Evolutionary conservation across 805 yeast species (phyloP), one percentile per base, ranked within the genome.

Genomic region (Yarrowia divulgata): DNA sequence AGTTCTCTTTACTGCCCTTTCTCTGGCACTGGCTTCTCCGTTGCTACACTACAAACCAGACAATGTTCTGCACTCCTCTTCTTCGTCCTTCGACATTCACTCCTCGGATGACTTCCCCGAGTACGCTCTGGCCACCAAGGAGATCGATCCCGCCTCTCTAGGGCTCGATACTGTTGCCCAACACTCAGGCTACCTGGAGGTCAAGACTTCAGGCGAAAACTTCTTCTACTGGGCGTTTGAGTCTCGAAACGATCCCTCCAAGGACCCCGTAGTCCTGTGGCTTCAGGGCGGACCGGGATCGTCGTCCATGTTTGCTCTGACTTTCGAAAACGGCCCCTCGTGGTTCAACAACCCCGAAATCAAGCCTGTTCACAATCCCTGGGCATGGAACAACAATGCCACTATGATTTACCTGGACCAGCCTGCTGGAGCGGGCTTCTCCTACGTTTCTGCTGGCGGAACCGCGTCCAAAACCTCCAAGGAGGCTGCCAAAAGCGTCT

Each of bases 221-320:
- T 87, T 91, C 77, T 90, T 90, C 80, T 84, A 81, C 73, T 83
- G 93, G 92, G 88, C 87, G 74, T 91, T 91, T 74, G 96, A 90
- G 78, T 87, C 92, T 70, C 85, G 94, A 83, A 88, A 88, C 77
- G 91, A 89, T 77, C 95, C 96, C 4, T 79, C 80, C 70, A 90
- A 82, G 70, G 97, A 90, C 78, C 97, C 97, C 0, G 81, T 90
- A 46, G 83, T 91, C 67, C 81, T 91, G 73, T 90, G 95, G 94
- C 82, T 90, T 75, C 90, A 90, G 76, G 96, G 96, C 71, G 96
- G 96, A 3, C 96, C 96, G 55, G 96, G 96, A 1, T 90, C 94
- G 77, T 88, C 93, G 16, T 89, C 94, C 2, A 78, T 89, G 77
- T 88, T 93, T 13, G 95, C 95, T 0, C 82, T 90, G 72, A 88